A percentile compares a stretch with the other conserved stretches of the same genome.
Conservation (phyloP, 2,329 filamentous ascomycete genomes). For the Alternaria brassicicola region DNA sequence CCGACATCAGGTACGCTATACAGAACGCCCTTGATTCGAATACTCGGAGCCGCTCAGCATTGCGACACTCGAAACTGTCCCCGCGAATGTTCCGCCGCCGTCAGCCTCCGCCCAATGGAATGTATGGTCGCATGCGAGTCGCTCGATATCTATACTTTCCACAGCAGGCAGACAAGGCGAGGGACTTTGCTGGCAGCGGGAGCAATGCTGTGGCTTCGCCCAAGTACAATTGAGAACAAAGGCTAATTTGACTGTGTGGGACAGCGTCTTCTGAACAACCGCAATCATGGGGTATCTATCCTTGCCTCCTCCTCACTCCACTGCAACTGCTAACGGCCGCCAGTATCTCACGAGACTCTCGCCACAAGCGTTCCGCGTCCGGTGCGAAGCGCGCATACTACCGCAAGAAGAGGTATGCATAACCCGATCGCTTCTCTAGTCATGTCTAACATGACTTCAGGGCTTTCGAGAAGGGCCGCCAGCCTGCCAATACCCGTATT, state of each 20-base stretch:
- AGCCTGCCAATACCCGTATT: constrained; percentile 99
- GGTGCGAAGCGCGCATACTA: constrained; percentile 81
- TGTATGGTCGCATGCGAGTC: constrained; percentile 31
- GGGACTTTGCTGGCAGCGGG: constrained; percentile 1
- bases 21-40: constrained; percentile 12
- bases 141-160: constrained; percentile 24
- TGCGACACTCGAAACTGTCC: constrained; percentile 25
- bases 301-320: constrained; percentile 5
- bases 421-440: constrained; percentile 69
- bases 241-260: constrained; percentile 37
- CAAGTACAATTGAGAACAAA: constrained; percentile 13
- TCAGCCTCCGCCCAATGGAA: constrained; percentile 22
- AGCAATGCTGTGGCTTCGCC: constrained; percentile 23
- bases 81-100: constrained; percentile 9
- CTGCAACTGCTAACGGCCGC: constrained; percentile 44
- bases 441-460: constrained; percentile 71
- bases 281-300: constrained; percentile 60
- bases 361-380: constrained; percentile 99
- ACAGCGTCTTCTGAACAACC: constrained; percentile 53
- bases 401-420: constrained; percentile 65
- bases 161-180: constrained; percentile 7
- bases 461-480: constrained; percentile 99
- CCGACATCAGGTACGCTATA: constrained; percentile 42
- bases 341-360: constrained; percentile 99
- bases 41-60: constrained; percentile 19